Base-by-base conservation (phyloP, 1,284 basidiomycete species). In the Jaminaea rosea region DNA sequence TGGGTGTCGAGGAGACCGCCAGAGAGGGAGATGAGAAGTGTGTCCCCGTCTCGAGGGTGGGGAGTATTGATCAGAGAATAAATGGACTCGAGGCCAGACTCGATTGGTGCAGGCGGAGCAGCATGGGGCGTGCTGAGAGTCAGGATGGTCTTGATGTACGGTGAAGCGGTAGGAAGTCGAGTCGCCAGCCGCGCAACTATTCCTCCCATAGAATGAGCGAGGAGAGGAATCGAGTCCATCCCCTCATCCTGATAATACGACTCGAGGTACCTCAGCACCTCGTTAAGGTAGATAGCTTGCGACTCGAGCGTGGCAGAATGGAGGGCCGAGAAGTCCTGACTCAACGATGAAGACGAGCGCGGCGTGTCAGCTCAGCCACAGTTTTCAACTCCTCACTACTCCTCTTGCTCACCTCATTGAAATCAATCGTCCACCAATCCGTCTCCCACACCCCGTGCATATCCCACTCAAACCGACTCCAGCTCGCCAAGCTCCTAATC, bases 171-270 rank as follows among this genome's bases (percentile, higher is more conserved):
- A 15, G 29, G 8, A 8, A 31, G 15, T 8, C 8, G 36, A 2
- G 84, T 80, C 0, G 83, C 60, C 26, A 79, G 71, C 1, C 79
- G 83, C 6, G 88, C 89, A 5, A 93, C 89, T 39, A 96, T 78
- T 2, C 94, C 94, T n/a, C 94, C 94, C 94, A 99, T 99, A 11
- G 92, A 97, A 72, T 98, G 93, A 0, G 86, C 93, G 63, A 97
- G 77, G 51, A 98, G 73, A 28, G 86, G 82, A 44, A 53, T 41
- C n/a, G n/a, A n/a, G n/a, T n/a, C n/a, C n/a, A n/a, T n/a, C 17
- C n/a, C 26, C 19, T n/a, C 11, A n/a, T n/a, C 8, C 2, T n/a
- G 19, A 11, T 13, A 15, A 23, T 17, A 72, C 1, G 77, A 59
- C 0, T 82, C 82, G 48, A 98, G 85, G 60, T 87, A 87, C 4